A percentile compares a stretch with the other conserved stretches of the same genome.
Conservation (phyloP, 2,329 filamentous ascomycete species). For the Aspergillus uvarum region DNA sequence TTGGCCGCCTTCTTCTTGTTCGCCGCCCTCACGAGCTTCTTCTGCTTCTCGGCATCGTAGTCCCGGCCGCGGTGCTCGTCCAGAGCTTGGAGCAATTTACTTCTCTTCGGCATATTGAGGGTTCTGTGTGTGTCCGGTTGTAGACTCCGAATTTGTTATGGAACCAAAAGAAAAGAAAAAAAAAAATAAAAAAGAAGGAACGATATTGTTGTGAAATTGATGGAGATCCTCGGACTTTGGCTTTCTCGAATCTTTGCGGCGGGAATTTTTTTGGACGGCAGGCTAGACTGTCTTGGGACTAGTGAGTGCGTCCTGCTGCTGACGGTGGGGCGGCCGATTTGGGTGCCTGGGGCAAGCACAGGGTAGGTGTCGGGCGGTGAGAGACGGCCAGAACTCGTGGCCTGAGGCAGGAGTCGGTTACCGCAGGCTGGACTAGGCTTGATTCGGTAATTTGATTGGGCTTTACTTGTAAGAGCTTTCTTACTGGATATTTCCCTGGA, state of each 20-base stretch:
- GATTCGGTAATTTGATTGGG: no score
- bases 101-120: constrained; percentile 51
- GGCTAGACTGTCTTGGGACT: constrained; percentile 3
- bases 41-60: constrained; percentile 74
- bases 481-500: no score
- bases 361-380: no score
- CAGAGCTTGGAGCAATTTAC: constrained; percentile 59
- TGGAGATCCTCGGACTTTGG: not conserved
- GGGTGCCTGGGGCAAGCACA: not conserved
- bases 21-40: constrained; percentile 59
- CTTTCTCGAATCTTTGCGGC: not conserved
- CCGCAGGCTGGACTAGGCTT: no score
- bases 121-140: constrained; percentile 4
- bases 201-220: not conserved
- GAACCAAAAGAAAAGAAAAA: no score
- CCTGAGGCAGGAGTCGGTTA: no score
- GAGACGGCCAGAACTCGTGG: no score
- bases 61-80: constrained; percentile 62
- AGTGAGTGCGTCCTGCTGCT: not conserved
- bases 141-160: no score
- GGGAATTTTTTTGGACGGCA: constrained; percentile 15
- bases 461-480: no score
- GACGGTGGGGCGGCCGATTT: not conserved
- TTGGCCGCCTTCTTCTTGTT: constrained; percentile 24
- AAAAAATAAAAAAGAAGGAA: not conserved